Percentiles rank a stretch among this genome's conserved stretches.
phyloP scores from a whole-genome alignment of 805 yeast species.

The Kodamaea hsintzibuensis region DNA sequence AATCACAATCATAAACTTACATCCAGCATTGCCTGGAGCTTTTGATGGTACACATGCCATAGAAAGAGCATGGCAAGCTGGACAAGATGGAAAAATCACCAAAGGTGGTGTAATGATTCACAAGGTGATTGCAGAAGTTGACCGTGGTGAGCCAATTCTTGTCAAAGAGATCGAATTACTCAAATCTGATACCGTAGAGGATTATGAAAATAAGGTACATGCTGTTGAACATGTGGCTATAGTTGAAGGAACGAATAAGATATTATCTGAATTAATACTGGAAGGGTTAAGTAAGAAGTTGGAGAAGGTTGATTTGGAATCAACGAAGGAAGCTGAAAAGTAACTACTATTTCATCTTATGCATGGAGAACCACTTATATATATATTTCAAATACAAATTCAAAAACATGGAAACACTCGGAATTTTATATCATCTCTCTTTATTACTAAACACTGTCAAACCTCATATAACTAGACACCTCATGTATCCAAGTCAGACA shows the following conservation, averaged over 20 bases:
- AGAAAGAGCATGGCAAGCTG: constrained; percentile 94
- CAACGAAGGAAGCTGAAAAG: background rate
- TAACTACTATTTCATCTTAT: background rate
- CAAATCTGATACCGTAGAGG: constrained; percentile 74
- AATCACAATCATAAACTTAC: constrained; percentile 85
- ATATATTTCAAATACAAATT: background rate
- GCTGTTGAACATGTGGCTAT: constrained; percentile 84
- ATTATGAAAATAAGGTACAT: constrained; percentile 83
- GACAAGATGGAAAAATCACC: constrained; percentile 74
- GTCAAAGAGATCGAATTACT: constrained; percentile 74
- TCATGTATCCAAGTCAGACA: too few relatives aligned
- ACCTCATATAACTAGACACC: too few relatives aligned
- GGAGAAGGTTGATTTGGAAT: background rate
- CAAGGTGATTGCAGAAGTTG: constrained; percentile 94
- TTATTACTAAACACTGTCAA: background rate
- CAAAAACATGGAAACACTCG: too few relatives aligned
- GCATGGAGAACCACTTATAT: too few relatives aligned
- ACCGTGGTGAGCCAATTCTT: constrained; percentile 85
- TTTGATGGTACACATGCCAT: constrained; percentile 98
- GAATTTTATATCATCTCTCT: background rate
- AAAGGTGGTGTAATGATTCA: constrained; percentile 96
- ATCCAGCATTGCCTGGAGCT: constrained; percentile 96
- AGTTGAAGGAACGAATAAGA: constrained; percentile 82
- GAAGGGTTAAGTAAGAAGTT: background rate
- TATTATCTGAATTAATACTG: constrained; percentile 40